Percentiles rank a stretch among this genome's conserved stretches.
phyloP scores from a whole-genome alignment of 805 yeast species.

The Candida ipomoeae region DNA sequence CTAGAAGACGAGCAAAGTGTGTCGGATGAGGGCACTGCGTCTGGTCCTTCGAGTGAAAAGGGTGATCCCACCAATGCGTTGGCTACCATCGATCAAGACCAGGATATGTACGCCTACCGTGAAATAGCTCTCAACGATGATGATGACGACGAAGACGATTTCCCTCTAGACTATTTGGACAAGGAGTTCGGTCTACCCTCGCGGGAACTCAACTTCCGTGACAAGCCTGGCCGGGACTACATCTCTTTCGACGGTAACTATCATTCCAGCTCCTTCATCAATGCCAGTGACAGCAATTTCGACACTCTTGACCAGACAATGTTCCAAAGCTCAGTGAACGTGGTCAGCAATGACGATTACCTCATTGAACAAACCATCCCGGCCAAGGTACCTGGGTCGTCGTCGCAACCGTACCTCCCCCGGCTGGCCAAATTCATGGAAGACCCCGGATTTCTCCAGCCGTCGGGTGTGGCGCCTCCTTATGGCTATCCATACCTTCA shows the following conservation, averaged over 20 bases:
- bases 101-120: background rate
- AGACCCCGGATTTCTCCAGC: conserved; percentile 8
- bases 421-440: conserved; percentile 17
- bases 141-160: conserved; percentile 55
- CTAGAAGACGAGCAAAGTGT: conserved; percentile 12
- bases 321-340: conserved; percentile 22
- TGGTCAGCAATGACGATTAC: conserved; percentile 44
- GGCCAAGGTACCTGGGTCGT: conserved; percentile 19
- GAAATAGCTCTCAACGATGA: conserved; percentile 8
- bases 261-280: conserved; percentile 11
- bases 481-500: conserved; percentile 7
- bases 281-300: conserved; percentile 20
- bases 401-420: conserved; percentile 27
- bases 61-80: background rate
- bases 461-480: conserved; percentile 5
- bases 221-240: conserved; percentile 20
- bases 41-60: background rate
- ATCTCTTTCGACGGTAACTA: conserved; percentile 23
- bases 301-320: conserved; percentile 18
- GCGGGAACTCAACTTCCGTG: conserved; percentile 2
- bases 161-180: conserved; percentile 67
- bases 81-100: background rate
- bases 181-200: conserved; percentile 22
- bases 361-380: conserved; percentile 51
- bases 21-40: background rate